A percentile compares a stretch with the other conserved stretches of the same genome.
Evolutionary conservation across 306 rosid genomes (phyloP).

Genomic region (Pterocarpus santalinus): DNA sequence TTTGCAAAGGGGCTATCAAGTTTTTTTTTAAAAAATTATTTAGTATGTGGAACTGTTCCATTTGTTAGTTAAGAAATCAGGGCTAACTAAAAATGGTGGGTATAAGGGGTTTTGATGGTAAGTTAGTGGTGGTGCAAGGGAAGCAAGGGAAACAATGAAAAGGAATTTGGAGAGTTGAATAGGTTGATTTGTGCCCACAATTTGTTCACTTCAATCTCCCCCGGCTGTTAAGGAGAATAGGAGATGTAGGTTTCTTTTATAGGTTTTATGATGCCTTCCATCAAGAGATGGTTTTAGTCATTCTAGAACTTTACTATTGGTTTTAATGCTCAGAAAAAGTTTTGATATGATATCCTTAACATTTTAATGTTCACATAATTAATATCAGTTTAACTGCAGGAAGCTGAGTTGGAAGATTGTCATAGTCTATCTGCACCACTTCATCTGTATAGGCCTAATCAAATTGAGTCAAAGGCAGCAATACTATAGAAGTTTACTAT

Average conservation of each 20-base stretch:
- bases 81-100: neutral
- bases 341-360: constrained; percentile 14
- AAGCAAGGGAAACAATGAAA: constrained; percentile 1
- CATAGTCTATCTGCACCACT: constrained; percentile 38
- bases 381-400: constrained; percentile 49
- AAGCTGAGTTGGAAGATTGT: constrained; percentile 44
- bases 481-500: constrained; percentile 11
- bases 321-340: constrained; percentile 24
- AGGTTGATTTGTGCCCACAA: neutral
- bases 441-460: constrained; percentile 21
- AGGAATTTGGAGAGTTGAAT: neutral
- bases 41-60: constrained; percentile 33
- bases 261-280: constrained; percentile 25
- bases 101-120: neutral
- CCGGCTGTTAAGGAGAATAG: constrained; percentile 14
- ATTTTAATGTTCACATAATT: constrained; percentile 38
- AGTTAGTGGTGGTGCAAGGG: neutral
- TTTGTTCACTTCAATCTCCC: neutral
- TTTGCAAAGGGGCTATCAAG: neutral
- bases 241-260: constrained; percentile 10
- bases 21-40: neutral
- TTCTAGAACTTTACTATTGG: neutral
- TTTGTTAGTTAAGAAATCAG: constrained; percentile 31
- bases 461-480: constrained; percentile 43
- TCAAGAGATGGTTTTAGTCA: constrained; percentile 28